Evolutionary conservation across 176 grass and related monocot species (phyloP).

Genomic region (Areca catechu): DNA sequence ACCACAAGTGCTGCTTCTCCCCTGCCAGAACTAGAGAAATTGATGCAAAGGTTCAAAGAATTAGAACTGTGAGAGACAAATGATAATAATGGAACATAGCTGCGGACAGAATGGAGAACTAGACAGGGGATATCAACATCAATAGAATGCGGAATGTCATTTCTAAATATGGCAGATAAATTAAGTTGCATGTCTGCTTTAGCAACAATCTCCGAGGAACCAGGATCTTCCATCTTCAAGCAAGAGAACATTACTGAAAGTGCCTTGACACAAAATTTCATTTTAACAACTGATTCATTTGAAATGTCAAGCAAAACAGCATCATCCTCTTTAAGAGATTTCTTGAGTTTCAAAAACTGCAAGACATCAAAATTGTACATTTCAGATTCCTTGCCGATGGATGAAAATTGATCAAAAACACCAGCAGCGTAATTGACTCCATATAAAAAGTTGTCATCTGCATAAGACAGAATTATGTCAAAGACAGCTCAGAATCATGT

Average conservation of each 20-base stretch:
- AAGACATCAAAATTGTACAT: slow-evolving; percentile 54
- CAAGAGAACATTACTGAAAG: slow-evolving; percentile 46
- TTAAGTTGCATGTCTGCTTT: slow-evolving; percentile 44
- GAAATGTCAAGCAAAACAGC: slow-evolving; percentile 22
- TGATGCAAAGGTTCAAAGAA: slow-evolving; percentile 49
- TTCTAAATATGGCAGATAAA: slow-evolving; percentile 52
- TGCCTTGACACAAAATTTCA: slow-evolving; percentile 54
- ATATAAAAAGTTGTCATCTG: slow-evolving; percentile 65
- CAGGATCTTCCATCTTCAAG: slow-evolving; percentile 34
- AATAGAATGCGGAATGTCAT: slow-evolving; percentile 44
- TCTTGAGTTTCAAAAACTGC: slow-evolving; percentile 48
- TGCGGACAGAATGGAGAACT: slow-evolving; percentile 37
- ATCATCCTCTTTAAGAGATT: slow-evolving; percentile 25
- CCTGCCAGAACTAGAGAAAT: slow-evolving; percentile 28
- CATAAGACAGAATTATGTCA: slow-evolving; percentile 14
- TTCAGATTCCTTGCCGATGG: slow-evolving; percentile 59
- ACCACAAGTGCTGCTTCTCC: slow-evolving; percentile 45
- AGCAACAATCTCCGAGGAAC: slow-evolving; percentile 42
- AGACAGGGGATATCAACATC: slow-evolving; percentile 42
- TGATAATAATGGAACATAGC: slow-evolving; percentile 35
- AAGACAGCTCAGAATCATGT: too few relatives aligned
- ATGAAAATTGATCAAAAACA: slow-evolving; percentile 50
- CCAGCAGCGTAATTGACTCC: slow-evolving; percentile 39
- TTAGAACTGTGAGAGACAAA: slow-evolving; percentile 34
- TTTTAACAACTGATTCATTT: slow-evolving; percentile 35